Percentiles rank a stretch among this genome's conserved stretches.
phyloP scores from a whole-genome alignment of 208 protist genomes.

The Trypanosoma theileri region DNA sequence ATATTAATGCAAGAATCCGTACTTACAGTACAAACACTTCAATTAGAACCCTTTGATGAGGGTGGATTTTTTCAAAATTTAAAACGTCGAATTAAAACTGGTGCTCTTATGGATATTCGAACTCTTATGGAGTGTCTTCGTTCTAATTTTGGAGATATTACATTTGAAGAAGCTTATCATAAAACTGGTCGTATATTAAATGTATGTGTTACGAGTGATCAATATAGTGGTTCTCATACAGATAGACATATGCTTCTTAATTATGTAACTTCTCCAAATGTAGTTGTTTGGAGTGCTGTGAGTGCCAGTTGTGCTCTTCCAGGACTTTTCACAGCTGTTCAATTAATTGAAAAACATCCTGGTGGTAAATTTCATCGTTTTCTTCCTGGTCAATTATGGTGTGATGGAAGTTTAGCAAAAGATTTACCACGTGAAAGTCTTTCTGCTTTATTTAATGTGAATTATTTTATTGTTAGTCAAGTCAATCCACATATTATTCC shows the following conservation, averaged over 20 bases:
- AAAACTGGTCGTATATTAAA: conserved; percentile 78
- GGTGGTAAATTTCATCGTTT: conserved; percentile 46
- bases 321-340: conserved; percentile 66
- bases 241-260: conserved; percentile 72
- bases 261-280: conserved; percentile 80
- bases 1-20: conserved; percentile 40
- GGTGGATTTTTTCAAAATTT: conserved; percentile 50
- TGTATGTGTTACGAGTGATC: conserved; percentile 67
- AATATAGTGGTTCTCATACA: conserved; percentile 41
- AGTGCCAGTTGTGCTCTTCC: conserved; percentile 64
- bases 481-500: conserved; percentile 83
- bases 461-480: conserved; percentile 80
- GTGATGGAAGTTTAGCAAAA: conserved; percentile 58
- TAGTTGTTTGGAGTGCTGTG: conserved; percentile 80
- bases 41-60: conserved; percentile 57
- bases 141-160: conserved; percentile 77
- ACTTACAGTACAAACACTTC: conserved; percentile 43
- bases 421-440: conserved; percentile 68
- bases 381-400: conserved; percentile 58
- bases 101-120: conserved; percentile 76
- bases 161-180: conserved; percentile 83
- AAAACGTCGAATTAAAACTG: conserved; percentile 58
- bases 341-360: conserved; percentile 60
- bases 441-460: conserved; percentile 70
- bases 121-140: conserved; percentile 70